Evolutionary conservation across 1,284 basidiomycete species (phyloP), one percentile per base, ranked within the genome.

Genomic region (Trametes polyzona): DNA sequence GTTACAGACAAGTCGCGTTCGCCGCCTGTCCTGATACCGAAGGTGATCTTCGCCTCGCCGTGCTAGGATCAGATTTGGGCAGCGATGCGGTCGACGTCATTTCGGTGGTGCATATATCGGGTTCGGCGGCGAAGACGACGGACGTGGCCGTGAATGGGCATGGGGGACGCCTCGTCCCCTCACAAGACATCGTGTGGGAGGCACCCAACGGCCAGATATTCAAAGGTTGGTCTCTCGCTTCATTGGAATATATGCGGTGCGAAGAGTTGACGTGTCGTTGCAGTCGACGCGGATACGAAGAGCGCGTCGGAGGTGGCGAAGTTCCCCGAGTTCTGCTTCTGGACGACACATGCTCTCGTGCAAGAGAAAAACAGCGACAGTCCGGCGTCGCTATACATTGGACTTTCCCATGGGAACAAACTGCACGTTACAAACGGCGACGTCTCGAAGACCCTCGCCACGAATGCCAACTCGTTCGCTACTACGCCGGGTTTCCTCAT

Each of bases 401-500:
- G 92, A 0, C 81, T 92, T 9, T 81, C 88, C 1, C 73, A 79
- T 16, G 80, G 80, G 4, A 87, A 89, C 2, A 90, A 86, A 64
- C 74, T 95, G 2, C 80, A 83, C 57, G 77, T 83, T 40, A 67
- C 67, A 24, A 67, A 63, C 10, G 33, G 53, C n/a, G 54, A 57
- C 7, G 35, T 57, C 6, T 27, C 57, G 0, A 69, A 65, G 62
- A 61, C 73, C 26, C 61, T 90, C 2, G 83, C 89, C 1, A 74
- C 79, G 2, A 88, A 87, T 58, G 86, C 80, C 19, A 96, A 86
- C 21, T 98, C 96, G 0, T 94, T 96, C 73, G 82, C 83, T 0
- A 64, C 92, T n/a, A 87, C 92, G 0, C 84, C 90, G 7, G 83
- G 86, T 14, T 95, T 95, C 70, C 75, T 98, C 30, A 88, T 97